These are phyloP conservation scores for Sporodiniella umbellata DNA, from an alignment of 371 early-diverging fungal genomes.

Conservation along the genomic window DNA sequence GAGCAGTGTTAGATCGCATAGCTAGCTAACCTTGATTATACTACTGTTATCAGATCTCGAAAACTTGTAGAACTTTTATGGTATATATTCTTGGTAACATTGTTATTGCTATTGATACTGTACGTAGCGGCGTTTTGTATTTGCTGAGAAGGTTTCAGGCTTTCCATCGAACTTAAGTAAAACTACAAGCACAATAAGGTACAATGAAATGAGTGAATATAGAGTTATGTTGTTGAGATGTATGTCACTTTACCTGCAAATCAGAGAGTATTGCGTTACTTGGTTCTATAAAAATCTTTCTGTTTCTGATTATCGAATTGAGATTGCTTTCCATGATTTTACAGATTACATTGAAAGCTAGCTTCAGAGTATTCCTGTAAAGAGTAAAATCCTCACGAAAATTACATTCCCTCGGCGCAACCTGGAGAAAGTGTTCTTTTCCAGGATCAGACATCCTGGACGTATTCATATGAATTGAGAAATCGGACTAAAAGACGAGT, in stretches of 20 bases:
- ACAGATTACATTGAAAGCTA: slow-evolving; percentile 9
- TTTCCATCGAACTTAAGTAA: slow-evolving; percentile 13
- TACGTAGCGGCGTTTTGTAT: slow-evolving; percentile 10
- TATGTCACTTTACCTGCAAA: slow-evolving; percentile 16
- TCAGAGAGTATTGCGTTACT: slow-evolving; percentile 14
- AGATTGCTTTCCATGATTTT: slow-evolving; percentile 13
- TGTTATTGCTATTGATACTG: slow-evolving; percentile 8
- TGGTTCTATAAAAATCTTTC: slow-evolving; percentile 12
- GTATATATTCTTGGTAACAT: slow-evolving; percentile 11
- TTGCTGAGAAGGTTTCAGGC: slow-evolving; percentile 11
- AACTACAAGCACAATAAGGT: slow-evolving; percentile 14
- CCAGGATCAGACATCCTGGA: slow-evolving; percentile 10
- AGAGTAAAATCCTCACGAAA: slow-evolving; percentile 14
- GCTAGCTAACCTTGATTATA: slow-evolving; percentile 6
- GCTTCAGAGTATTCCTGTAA: slow-evolving; percentile 11
- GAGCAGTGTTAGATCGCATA: slow-evolving; percentile 8
- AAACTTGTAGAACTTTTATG: slow-evolving; percentile 10
- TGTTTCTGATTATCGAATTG: slow-evolving; percentile 9
- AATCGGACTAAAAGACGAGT: no score
- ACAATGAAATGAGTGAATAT: slow-evolving; percentile 13
- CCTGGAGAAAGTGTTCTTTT: slow-evolving; percentile 12
- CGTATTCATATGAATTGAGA: slow-evolving; percentile 9
- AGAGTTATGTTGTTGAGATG: slow-evolving; percentile 14
- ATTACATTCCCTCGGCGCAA: slow-evolving; percentile 9
- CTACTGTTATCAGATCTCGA: slow-evolving; percentile 7